Evolutionary conservation across 2,329 filamentous ascomycete genomes (phyloP).

Genomic region (Leptographium wingfieldii): DNA sequence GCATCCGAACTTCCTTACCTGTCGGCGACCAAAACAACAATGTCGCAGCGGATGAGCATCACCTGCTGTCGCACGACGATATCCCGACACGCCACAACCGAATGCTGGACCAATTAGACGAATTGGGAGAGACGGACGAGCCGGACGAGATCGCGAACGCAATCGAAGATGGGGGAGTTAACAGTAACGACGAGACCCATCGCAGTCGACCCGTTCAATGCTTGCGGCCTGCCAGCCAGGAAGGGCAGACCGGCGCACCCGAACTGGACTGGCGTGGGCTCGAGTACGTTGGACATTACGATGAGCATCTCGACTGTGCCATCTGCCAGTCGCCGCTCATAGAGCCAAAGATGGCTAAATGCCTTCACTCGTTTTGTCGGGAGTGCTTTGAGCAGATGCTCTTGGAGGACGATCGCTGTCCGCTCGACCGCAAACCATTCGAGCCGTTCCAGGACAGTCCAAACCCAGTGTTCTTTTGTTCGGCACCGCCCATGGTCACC

Average conservation of each 20-base stretch:
- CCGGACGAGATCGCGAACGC: neutral
- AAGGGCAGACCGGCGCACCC: neutral
- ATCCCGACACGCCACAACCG: neutral
- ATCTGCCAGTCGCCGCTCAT: slow-evolving; percentile 48
- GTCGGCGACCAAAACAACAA: neutral
- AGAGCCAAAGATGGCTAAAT: slow-evolving; percentile 45
- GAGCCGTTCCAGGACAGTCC: slow-evolving; percentile 18
- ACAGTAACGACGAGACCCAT: neutral
- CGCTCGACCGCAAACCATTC: slow-evolving; percentile 42
- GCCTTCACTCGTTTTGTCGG: slow-evolving; percentile 54
- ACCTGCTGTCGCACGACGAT: neutral
- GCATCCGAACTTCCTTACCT: neutral
- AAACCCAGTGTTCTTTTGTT: slow-evolving; percentile 6
- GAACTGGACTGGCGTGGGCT: slow-evolving; percentile 21
- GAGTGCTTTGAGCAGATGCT: slow-evolving; percentile 38
- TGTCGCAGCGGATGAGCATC: neutral
- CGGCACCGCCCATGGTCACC: slow-evolving; percentile 34
- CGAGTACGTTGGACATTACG: slow-evolving; percentile 20
- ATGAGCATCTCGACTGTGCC: slow-evolving; percentile 24
- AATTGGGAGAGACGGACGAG: neutral
- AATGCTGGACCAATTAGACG: neutral
- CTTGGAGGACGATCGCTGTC: slow-evolving; percentile 33
- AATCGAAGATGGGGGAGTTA: neutral
- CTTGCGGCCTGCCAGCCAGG: neutral
- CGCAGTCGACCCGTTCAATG: neutral